Evolutionary conservation across 2,329 filamentous ascomycete species (phyloP), one percentile per base, ranked within the genome.

Genomic region (Hypoxylon sp.): DNA sequence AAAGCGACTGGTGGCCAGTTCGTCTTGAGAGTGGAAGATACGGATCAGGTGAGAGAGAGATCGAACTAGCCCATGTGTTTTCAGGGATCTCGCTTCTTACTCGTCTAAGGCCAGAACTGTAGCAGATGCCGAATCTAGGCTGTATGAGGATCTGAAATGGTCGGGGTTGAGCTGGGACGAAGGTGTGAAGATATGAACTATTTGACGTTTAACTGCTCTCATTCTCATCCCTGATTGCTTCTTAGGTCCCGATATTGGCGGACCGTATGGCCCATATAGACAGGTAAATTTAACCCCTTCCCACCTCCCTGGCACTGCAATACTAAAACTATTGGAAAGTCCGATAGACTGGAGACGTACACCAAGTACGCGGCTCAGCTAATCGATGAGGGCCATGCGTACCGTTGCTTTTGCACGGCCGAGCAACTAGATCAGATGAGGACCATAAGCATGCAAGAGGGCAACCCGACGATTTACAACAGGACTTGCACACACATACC

Each of bases 161-260:
- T 91, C 93, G 17, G 93, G 94, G 0, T 80, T 99, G 30, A 81
- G 90, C 55, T 99, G 94, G 94, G 94, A 97, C 77, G 96, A 99
- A 87, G 94, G 89, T 89, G 71, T 39, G 71, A 58, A 15, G 37
- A 10, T 26, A 11, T 24, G 24, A 1, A 15, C 44, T 47, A 10
- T 24, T 46, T 26, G 24, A 26, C 7, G 2, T 26, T 20, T 8
- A 24, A 22, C 13, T 15, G n/a, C 20, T 64, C 41, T 44, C 43
- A 46, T 69, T 60, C 54, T 70, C 48, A 67, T 43, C 50, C 28
- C 17, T 56, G 8, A 46, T 22, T 15, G 6, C n/a, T 11, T 30
- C 24, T 43, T 67, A 91, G 90, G 94, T 2, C 95, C 95, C 3
- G 86, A 91, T 71, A 84, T 92, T 39, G 92, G 90, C 34, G 94